Evolutionary conservation across 2,329 filamentous ascomycete genomes (phyloP).

Genomic region (Trichoderma koningiopsis): DNA sequence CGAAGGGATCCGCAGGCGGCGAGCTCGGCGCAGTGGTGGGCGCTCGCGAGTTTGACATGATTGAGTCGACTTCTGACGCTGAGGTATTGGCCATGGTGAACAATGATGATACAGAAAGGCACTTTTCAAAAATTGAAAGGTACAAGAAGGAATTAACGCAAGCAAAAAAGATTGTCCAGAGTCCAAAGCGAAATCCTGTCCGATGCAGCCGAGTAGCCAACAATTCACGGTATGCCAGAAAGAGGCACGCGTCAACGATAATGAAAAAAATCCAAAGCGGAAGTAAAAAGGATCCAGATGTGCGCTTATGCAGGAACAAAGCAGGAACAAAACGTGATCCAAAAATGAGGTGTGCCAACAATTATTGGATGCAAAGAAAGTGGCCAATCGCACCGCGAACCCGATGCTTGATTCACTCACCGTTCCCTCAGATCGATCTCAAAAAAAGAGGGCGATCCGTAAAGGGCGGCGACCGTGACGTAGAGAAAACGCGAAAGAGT

Average conservation of each 20-base stretch:
- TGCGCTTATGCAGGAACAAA: conserved; percentile 6
- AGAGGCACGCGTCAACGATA: neutral
- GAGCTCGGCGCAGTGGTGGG: conserved; percentile 45
- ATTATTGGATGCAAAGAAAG: neutral
- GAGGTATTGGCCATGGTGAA: conserved; percentile 37
- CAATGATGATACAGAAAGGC: neutral
- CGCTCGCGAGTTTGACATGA: conserved; percentile 35
- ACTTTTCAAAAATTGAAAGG: neutral
- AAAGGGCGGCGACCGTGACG: conserved; percentile 30
- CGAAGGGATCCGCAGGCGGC: conserved; percentile 33
- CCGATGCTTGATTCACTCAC: conserved; percentile 14
- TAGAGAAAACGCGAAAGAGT: conserved; percentile 39
- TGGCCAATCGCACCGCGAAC: neutral
- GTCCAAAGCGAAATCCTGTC: neutral
- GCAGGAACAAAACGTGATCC: neutral
- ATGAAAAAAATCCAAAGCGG: neutral
- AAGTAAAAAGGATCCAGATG: no score
- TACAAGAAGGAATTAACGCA: neutral
- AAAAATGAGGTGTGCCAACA: neutral
- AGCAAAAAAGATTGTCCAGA: neutral
- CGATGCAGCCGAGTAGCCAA: neutral
- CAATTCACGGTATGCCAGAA: neutral
- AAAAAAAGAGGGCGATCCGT: conserved; percentile 1
- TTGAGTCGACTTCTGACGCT: conserved; percentile 38
- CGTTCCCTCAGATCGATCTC: neutral